Percentiles rank a stretch among this genome's conserved stretches.
Conservation (phyloP, 768 basidiomycete species). For the Tubosaeta sp. region DNA sequence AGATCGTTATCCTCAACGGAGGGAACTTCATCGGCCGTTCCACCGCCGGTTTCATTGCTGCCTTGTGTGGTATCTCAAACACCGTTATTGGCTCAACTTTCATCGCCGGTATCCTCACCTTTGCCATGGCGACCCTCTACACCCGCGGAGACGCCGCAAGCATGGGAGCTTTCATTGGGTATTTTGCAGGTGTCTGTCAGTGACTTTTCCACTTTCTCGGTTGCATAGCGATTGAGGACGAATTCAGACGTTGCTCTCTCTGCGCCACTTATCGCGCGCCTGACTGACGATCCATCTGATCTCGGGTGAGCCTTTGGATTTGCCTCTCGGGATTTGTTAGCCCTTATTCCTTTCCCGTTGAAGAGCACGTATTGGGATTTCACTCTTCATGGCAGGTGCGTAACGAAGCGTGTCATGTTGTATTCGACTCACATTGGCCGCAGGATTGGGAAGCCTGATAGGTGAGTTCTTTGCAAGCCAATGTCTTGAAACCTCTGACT, state of each 20-base stretch:
- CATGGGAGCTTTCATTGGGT: slow-evolving; percentile 43
- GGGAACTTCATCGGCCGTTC: slow-evolving; percentile 36
- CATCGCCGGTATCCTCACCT: slow-evolving; percentile 37
- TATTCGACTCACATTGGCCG: background rate
- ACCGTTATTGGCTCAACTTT: slow-evolving; percentile 35
- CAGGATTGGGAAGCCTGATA: slow-evolving; percentile 26
- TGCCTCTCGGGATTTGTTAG: background rate
- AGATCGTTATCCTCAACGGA: slow-evolving; percentile 38
- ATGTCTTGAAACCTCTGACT: slow-evolving; percentile 14
- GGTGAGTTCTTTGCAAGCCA: slow-evolving; percentile 3
- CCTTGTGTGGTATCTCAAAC: slow-evolving; percentile 42
- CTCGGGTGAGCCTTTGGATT: slow-evolving; percentile 35
- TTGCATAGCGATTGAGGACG: background rate
- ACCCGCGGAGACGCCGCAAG: slow-evolving; percentile 34
- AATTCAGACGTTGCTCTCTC: slow-evolving; percentile 36
- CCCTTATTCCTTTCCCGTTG: background rate
- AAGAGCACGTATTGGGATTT: slow-evolving; percentile 43
- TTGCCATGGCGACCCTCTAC: slow-evolving; percentile 39
- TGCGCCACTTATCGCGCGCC: slow-evolving; percentile 39
- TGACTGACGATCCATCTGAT: slow-evolving; percentile 44
- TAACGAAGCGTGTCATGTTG: background rate
- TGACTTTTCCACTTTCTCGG: background rate
- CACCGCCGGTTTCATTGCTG: slow-evolving; percentile 33
- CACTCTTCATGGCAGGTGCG: slow-evolving; percentile 44
- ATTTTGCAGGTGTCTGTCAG: slow-evolving; percentile 45